Evolutionary conservation across 192 early-diverging fungal species (phyloP).

Genomic region (Radiomyces spectabilis): DNA sequence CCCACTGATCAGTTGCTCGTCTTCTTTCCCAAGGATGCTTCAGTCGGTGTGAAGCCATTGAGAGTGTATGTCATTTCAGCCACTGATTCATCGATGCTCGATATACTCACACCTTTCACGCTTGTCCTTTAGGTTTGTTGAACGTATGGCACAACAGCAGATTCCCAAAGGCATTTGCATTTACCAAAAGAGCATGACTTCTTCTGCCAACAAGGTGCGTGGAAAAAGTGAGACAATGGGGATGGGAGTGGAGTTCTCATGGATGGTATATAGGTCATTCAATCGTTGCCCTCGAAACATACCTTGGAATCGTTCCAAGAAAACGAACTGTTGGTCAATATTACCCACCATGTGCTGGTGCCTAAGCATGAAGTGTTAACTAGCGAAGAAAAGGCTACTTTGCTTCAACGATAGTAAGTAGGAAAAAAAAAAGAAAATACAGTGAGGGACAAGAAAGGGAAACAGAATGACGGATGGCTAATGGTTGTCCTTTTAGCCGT

Average conservation of each 20-base stretch:
- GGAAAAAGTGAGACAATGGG: conserved; percentile 3
- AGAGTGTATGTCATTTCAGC: conserved; percentile 72
- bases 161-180: conserved; percentile 82
- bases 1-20: conserved; percentile 80
- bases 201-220: conserved; percentile 74
- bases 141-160: conserved; percentile 77
- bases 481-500: too few species aligned
- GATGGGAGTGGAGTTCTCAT: not conserved
- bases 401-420: conserved; percentile 88
- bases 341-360: conserved; percentile 93
- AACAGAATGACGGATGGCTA: too few species aligned
- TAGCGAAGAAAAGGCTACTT: conserved; percentile 82
- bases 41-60: conserved; percentile 86
- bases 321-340: conserved; percentile 91
- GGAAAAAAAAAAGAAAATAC: not conserved
- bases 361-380: conserved; percentile 85
- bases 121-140: conserved; percentile 59
- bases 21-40: conserved; percentile 85
- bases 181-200: conserved; percentile 77
- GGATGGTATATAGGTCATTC: conserved; percentile 46
- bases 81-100: too few species aligned
- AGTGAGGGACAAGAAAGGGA: not conserved
- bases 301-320: conserved; percentile 85
- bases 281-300: conserved; percentile 61
- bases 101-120: too few species aligned